These are phyloP conservation scores for Nemania sp. DNA, from an alignment of 2,329 filamentous ascomycete species.

Conservation along the genomic window DNA sequence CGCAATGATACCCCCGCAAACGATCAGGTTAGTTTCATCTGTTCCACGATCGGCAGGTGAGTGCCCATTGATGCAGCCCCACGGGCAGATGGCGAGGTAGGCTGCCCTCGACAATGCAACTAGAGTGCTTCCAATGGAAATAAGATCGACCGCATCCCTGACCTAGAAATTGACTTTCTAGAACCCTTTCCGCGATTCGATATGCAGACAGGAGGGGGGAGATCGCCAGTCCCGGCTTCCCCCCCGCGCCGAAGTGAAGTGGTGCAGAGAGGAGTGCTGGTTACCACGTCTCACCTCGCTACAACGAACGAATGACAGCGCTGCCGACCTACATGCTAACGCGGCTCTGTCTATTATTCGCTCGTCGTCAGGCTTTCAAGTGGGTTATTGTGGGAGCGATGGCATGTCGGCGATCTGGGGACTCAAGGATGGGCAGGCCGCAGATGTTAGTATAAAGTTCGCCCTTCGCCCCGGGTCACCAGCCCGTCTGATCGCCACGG, in stretches of 20 bases:
- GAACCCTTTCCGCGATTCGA: constrained; percentile 15
- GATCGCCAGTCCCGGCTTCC: constrained; percentile 13
- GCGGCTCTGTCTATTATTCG: constrained; percentile 11
- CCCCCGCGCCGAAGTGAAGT: neutral
- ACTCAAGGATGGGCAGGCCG: neutral
- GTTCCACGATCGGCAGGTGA: constrained; percentile 29
- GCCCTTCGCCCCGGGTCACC: constrained; percentile 4
- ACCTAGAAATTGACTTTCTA: neutral
- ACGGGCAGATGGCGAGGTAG: constrained; percentile 4
- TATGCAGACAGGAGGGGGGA: constrained; percentile 5
- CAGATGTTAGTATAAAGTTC: constrained; percentile 16
- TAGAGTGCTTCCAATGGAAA: constrained; percentile 10
- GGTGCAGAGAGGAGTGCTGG: neutral
- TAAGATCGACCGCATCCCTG: constrained; percentile 10
- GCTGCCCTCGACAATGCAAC: constrained; percentile 6
- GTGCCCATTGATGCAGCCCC: constrained; percentile 13
- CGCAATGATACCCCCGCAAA: constrained; percentile 11
- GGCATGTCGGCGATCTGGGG: neutral
- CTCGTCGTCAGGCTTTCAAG: neutral
- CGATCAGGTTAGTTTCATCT: constrained; percentile 13
- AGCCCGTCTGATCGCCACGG: neutral
- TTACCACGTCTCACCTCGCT: constrained; percentile 5
- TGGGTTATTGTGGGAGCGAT: neutral
- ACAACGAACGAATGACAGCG: constrained; percentile 12
- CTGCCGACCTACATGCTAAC: constrained; percentile 17